A percentile compares a stretch with the other conserved stretches of the same genome.
Conservation (phyloP, 805 yeast species). For the Suhomyces faveliae region DNA sequence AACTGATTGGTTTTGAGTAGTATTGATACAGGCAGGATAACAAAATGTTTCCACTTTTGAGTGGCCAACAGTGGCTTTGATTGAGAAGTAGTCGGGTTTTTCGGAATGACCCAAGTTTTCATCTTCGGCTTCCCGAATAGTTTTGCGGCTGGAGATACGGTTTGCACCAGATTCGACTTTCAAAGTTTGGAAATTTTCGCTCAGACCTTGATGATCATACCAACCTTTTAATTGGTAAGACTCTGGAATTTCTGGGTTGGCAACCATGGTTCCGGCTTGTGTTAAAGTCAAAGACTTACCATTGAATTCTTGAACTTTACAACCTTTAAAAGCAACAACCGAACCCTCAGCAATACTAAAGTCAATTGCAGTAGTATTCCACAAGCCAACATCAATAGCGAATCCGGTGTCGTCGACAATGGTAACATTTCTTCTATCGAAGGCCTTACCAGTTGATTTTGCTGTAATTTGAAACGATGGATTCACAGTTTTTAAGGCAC, state of each 20-base stretch:
- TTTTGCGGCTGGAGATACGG: conserved; percentile 55
- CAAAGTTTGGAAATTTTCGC: conserved; percentile 59
- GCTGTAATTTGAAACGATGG: conserved; percentile 79
- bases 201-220: conserved; percentile 80
- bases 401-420: conserved; percentile 83
- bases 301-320: conserved; percentile 81
- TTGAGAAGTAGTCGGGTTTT: conserved; percentile 71
- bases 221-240: conserved; percentile 90
- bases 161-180: conserved; percentile 48
- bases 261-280: conserved; percentile 68
- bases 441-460: conserved; percentile 84
- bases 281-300: conserved; percentile 83
- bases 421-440: conserved; percentile 84
- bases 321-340: conserved; percentile 90
- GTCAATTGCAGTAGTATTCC: conserved; percentile 86
- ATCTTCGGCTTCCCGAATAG: conserved; percentile 62
- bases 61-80: conserved; percentile 72
- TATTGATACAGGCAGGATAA: conserved; percentile 84
- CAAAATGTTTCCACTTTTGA: conserved; percentile 74
- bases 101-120: conserved; percentile 73
- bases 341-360: conserved; percentile 73
- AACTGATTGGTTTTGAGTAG: conserved; percentile 23
- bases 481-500: conserved; percentile 74
- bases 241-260: conserved; percentile 87
- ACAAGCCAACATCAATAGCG: conserved; percentile 76